A percentile compares a stretch with the other conserved stretches of the same genome.
Conservation (phyloP, 192 early-diverging fungal species). For the Allomyces macrogynus region DNA sequence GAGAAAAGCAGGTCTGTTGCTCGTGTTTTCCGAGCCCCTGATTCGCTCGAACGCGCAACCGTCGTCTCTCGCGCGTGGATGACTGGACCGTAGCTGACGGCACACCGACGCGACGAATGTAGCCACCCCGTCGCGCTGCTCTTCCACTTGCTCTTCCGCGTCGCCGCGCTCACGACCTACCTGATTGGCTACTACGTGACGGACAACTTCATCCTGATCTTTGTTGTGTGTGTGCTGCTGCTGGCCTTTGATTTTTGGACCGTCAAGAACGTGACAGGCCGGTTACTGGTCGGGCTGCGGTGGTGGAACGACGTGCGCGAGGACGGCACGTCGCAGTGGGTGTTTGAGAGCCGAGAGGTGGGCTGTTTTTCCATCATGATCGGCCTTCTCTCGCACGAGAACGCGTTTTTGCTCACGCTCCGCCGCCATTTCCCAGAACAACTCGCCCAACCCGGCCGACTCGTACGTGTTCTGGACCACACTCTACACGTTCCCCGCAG, state of each 20-base stretch:
- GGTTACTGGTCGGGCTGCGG: constrained; percentile 84
- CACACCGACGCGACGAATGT: too few species aligned
- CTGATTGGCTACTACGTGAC: constrained; percentile 66
- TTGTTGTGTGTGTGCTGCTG: constrained; percentile 75
- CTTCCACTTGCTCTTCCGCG: constrained; percentile 76
- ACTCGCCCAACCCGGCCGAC: constrained; percentile 63
- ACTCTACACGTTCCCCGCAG: constrained; percentile 60
- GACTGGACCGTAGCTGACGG: too few species aligned
- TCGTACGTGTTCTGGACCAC: constrained; percentile 82
- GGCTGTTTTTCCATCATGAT: constrained; percentile 6
- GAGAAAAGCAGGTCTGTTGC: too few species aligned
- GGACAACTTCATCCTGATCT: constrained; percentile 66
- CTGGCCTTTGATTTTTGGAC: constrained; percentile 98
- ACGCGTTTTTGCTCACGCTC: not conserved
- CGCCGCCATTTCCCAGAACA: constrained; percentile 3
- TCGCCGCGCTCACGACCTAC: constrained; percentile 65
- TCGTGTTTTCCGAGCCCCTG: too few species aligned
- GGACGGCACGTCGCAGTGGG: constrained; percentile 87
- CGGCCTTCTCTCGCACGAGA: too few species aligned
- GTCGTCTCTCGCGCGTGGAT: too few species aligned
- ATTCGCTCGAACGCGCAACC: too few species aligned
- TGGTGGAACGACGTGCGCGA: constrained; percentile 99
- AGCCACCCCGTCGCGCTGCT: constrained; percentile 79
- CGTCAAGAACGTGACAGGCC: constrained; percentile 93
- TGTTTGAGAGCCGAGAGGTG: constrained; percentile 86